Evolutionary conservation across 192 early-diverging fungal genomes (phyloP).

Genomic region (Backusella liffmaniae): DNA sequence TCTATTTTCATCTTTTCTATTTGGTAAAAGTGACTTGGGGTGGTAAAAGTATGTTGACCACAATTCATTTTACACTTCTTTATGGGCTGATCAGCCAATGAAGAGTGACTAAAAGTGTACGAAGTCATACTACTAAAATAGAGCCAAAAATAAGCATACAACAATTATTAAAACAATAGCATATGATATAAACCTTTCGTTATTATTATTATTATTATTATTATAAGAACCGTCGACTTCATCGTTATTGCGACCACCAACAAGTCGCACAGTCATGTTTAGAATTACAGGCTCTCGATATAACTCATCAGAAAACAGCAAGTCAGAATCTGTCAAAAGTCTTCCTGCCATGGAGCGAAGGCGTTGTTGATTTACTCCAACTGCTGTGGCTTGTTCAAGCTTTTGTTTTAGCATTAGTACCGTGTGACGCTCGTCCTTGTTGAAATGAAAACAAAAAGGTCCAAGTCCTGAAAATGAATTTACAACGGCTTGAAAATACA

Average conservation of each 20-base stretch:
- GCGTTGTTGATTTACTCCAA: background rate
- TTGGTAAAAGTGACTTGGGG: background rate
- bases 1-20: background rate
- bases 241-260: background rate
- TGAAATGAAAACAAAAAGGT: slow-evolving; percentile 11
- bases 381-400: background rate
- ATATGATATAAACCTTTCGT: too few relatives aligned
- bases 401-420: background rate
- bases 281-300: background rate
- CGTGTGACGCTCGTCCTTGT: background rate
- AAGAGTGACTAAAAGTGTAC: background rate
- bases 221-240: background rate
- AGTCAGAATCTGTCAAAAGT: slow-evolving; percentile 3
- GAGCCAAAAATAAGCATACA: too few relatives aligned
- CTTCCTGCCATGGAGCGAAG: background rate
- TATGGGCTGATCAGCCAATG: background rate
- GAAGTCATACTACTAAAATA: too few relatives aligned
- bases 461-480: slow-evolving; percentile 13
- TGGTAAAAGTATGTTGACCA: background rate
- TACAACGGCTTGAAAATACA: slow-evolving; percentile 16
- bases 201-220: too few relatives aligned
- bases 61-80: background rate
- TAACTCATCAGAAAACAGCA: background rate
- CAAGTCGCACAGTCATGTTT: background rate
- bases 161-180: too few relatives aligned